A percentile compares a stretch with the other conserved stretches of the same genome.
Conservation (phyloP, 1,284 basidiomycete species). For the Ustilago cynodontis region DNA sequence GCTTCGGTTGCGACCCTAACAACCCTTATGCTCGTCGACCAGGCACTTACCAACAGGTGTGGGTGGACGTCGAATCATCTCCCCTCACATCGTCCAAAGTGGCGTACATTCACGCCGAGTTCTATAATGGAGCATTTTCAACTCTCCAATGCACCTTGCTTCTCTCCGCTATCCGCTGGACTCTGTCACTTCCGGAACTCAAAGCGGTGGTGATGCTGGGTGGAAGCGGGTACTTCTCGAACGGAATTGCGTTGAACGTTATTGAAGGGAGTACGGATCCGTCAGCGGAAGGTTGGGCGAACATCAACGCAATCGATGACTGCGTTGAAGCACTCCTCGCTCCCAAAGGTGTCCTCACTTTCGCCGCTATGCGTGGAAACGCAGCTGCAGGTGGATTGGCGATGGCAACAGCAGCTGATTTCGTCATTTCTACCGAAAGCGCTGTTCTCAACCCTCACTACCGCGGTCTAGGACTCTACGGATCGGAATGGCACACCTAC, state of each 20-base stretch:
- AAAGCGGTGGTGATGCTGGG: conserved; percentile 71
- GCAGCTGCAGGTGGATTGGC: conserved; percentile 73
- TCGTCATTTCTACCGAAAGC: conserved; percentile 70
- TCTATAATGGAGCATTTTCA: conserved; percentile 73
- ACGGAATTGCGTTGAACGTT: conserved; percentile 73
- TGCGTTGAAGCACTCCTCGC: conserved; percentile 67
- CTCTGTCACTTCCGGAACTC: conserved; percentile 68
- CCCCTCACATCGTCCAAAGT: conserved; percentile 30
- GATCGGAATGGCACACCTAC: conserved; percentile 72
- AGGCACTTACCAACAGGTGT: conserved; percentile 72
- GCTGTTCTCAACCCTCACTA: conserved; percentile 73
- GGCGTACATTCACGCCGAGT: conserved; percentile 72
- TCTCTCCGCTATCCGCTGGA: conserved; percentile 70
- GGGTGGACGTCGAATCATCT: conserved; percentile 67
- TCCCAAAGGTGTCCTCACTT: conserved; percentile 70
- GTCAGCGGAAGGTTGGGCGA: conserved; percentile 72
- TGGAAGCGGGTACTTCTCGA: conserved; percentile 71
- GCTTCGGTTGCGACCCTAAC: conserved; percentile 21
- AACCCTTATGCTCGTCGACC: conserved; percentile 38
- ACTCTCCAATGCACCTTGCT: conserved; percentile 71
- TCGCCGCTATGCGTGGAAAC: conserved; percentile 72
- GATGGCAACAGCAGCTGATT: conserved; percentile 71
- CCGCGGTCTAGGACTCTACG: conserved; percentile 72
- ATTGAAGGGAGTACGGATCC: conserved; percentile 71
- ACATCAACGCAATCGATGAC: conserved; percentile 72